These are phyloP conservation scores for Lolium rigidum DNA, from an alignment of 176 grass and related monocot species.

Conservation along the genomic window DNA sequence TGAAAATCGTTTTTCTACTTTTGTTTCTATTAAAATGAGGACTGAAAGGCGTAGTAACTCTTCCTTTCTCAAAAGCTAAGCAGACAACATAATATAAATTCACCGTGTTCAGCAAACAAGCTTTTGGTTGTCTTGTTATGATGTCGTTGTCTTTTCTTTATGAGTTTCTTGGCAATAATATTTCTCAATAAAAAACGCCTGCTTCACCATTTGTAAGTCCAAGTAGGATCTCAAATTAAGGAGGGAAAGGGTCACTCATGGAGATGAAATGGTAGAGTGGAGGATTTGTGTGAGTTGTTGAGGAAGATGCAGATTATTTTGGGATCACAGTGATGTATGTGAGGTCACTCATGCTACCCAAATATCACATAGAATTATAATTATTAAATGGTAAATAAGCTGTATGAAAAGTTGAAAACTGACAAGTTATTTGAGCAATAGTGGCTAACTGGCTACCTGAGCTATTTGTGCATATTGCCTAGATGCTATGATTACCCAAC, in stretches of 20 bases:
- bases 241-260: not conserved
- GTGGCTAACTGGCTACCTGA: not conserved
- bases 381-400: not conserved
- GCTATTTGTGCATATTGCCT: not conserved
- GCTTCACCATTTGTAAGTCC: constrained; percentile 1
- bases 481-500: not conserved
- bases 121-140: not conserved
- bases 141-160: not conserved
- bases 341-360: not conserved
- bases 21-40: not conserved
- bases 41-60: not conserved
- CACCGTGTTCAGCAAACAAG: not conserved
- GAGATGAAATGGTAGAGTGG: not conserved
- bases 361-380: not conserved
- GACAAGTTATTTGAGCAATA: not conserved
- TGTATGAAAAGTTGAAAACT: not conserved
- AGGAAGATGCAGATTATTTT: not conserved
- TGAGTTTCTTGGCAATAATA: not conserved
- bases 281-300: not conserved
- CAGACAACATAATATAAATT: not conserved
- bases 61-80: not conserved
- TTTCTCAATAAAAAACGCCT: not conserved
- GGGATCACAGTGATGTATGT: not conserved
- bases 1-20: not conserved
- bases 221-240: not conserved